phyloP scores from a whole-genome alignment of 2,329 filamentous ascomycete genomes.

The Uncinocarpus reesii region DNA sequence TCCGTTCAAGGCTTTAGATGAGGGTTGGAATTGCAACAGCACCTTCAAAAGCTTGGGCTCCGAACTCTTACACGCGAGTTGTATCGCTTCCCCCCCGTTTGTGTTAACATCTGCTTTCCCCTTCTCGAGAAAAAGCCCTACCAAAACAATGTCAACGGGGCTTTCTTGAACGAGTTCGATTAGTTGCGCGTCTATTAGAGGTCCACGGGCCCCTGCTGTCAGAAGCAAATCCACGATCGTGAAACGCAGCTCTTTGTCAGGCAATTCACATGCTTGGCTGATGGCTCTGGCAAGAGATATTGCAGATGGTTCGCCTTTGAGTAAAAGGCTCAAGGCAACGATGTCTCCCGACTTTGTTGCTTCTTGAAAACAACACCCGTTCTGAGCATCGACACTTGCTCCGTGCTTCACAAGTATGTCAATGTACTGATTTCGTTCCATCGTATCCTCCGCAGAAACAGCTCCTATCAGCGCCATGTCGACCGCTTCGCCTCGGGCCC shows the following conservation, averaged over 20 bases:
- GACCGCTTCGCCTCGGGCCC: slow-evolving; percentile 16
- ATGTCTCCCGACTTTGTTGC: slow-evolving; percentile 15
- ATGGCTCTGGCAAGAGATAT: slow-evolving; percentile 16
- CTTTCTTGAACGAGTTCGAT: slow-evolving; percentile 14
- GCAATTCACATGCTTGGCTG: slow-evolving; percentile 11
- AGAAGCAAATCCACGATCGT: slow-evolving; percentile 17
- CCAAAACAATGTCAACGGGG: slow-evolving; percentile 15
- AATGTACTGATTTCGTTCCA: slow-evolving; percentile 15
- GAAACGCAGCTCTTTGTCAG: slow-evolving; percentile 13
- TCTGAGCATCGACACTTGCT: slow-evolving; percentile 15
- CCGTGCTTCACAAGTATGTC: slow-evolving; percentile 16
- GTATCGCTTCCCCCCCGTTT: slow-evolving; percentile 13
- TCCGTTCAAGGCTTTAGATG: slow-evolving; percentile 8
- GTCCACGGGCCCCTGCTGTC: slow-evolving; percentile 15
- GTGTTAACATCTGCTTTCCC: slow-evolving; percentile 17
- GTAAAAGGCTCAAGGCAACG: slow-evolving; percentile 14
- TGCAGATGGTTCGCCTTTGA: slow-evolving; percentile 15
- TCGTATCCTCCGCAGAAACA: slow-evolving; percentile 8
- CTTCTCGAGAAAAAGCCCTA: slow-evolving; percentile 17
- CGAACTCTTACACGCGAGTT: slow-evolving; percentile 13
- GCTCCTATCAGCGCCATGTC: slow-evolving; percentile 10
- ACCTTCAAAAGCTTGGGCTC: slow-evolving; percentile 14
- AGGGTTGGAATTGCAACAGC: slow-evolving; percentile 15
- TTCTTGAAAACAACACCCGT: slow-evolving; percentile 17
- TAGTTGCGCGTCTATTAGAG: slow-evolving; percentile 14